A percentile compares a stretch with the other conserved stretches of the same genome.
Evolutionary conservation across 2,329 filamentous ascomycete genomes (phyloP).

Genomic region (Diaporthe aspalathi): DNA sequence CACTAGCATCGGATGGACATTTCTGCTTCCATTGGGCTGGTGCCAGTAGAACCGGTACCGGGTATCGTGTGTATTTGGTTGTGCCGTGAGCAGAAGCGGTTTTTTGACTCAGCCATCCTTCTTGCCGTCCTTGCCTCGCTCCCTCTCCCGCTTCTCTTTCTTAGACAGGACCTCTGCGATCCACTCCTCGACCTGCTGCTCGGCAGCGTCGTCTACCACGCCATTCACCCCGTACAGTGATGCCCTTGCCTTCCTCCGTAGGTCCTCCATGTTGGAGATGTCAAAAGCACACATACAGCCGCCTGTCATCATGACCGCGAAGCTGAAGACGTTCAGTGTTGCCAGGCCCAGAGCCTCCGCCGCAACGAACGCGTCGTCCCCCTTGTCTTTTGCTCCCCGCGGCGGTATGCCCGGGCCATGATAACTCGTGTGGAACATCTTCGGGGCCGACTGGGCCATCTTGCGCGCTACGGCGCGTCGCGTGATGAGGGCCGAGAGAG

Average conservation of each 20-base stretch:
- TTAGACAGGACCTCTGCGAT: slow-evolving; percentile 69
- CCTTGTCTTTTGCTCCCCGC: slow-evolving; percentile 50
- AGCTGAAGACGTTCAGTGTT: slow-evolving; percentile 83
- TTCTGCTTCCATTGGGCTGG: neutral
- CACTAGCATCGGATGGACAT: neutral
- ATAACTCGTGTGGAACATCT: slow-evolving; percentile 77
- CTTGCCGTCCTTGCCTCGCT: slow-evolving; percentile 35
- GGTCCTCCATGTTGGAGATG: slow-evolving; percentile 75
- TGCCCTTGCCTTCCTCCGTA: slow-evolving; percentile 63
- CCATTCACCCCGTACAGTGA: slow-evolving; percentile 50
- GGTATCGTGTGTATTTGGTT: neutral
- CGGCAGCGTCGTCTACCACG: slow-evolving; percentile 60
- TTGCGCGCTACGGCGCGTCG: slow-evolving; percentile 76
- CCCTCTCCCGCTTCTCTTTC: slow-evolving; percentile 58
- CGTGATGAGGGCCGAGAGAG: slow-evolving; percentile 77
- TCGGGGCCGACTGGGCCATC: slow-evolving; percentile 70
- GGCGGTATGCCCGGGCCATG: slow-evolving; percentile 37
- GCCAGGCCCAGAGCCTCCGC: slow-evolving; percentile 86
- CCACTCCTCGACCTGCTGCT: slow-evolving; percentile 72
- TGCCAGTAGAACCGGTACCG: neutral
- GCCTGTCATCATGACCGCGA: slow-evolving; percentile 80
- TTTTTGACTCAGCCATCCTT: slow-evolving; percentile 47
- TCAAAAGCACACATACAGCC: slow-evolving; percentile 82
- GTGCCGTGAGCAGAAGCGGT: neutral
- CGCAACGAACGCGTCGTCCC: slow-evolving; percentile 78